Base-by-base conservation (phyloP, 768 basidiomycete genomes). In the Leccinum subtestaceum region DNA sequence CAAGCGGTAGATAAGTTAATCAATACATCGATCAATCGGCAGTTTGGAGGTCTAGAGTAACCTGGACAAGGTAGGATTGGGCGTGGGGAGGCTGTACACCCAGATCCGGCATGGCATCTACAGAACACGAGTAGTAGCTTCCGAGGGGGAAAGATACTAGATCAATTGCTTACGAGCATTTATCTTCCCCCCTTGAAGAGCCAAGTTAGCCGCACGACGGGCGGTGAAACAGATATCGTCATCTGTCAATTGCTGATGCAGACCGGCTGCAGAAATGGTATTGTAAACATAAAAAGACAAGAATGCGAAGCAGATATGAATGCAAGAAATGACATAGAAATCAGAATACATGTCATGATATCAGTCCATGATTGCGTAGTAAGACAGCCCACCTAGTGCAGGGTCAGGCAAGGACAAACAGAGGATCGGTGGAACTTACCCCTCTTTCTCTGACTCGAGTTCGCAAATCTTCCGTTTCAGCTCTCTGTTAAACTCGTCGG, bases 361-460 rank as follows among this genome's bases (percentile, higher is more conserved):
- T 79, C 34, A 80, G 70, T 58, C 78, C 78, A 64, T 77, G 80
- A 29, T 69, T 67, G 29, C 76, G 77, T 56, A 91, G 78, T 57
- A 92, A 75, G 52, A 79, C 78, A 53, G 81, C 83, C 87, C 89
- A 91, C 70, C 90, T 92, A 34, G 56, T 61, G 36, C 25, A 52
- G 49, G 11, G 58, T 72, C 40, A 71, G 61, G 21, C 5, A 7
- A 31, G 52, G 31, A 52, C 12, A 5, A 36, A 12, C 45, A n/a
- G 34, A 32, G 43, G 53, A 32, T 32, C 47, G 21, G 43, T 11
- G 6, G 7, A 12, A 80, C 88, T 65, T 70, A 95, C 91, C 93
- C 89, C 72, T 92, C 88, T 59, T 84, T 83, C 71, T 93, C 87
- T 65, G 86, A 74, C 71, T 93, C 88, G 34, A 80, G 69, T 71